phyloP scores from a whole-genome alignment of 257 asterid species.

The Catharanthus roseus region DNA sequence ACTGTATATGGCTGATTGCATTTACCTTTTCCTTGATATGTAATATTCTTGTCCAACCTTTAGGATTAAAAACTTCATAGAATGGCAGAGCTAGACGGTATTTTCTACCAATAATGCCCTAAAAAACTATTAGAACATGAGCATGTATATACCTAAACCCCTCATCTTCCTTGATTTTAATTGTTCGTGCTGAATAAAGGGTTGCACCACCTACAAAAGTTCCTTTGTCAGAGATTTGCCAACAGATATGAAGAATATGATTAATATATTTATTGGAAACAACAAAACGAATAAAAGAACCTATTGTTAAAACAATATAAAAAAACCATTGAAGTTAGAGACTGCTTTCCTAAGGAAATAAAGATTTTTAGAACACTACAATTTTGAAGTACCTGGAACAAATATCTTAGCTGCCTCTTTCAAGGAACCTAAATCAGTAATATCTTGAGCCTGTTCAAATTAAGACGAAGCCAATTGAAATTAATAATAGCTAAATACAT shows the following conservation, averaged over 20 bases:
- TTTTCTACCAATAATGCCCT: slow-evolving; percentile 3
- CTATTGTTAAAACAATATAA: not conserved
- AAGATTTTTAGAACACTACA: slow-evolving; percentile 14
- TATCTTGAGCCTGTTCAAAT: slow-evolving; percentile 73
- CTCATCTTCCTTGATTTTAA: slow-evolving; percentile 85
- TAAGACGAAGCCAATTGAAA: not conserved
- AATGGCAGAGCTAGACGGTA: not conserved
- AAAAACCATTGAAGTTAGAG: not conserved
- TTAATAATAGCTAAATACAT: not conserved
- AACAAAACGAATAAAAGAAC: not conserved
- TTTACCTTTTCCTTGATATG: not conserved
- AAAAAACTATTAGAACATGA: not conserved
- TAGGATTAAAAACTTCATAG: not conserved
- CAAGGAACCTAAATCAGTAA: slow-evolving; percentile 78
- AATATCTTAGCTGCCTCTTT: slow-evolving; percentile 83
- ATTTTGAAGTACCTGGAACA: slow-evolving; percentile 64
- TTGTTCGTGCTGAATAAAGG: slow-evolving; percentile 64
- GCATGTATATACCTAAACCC: slow-evolving; percentile 55
- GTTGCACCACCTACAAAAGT: slow-evolving; percentile 56
- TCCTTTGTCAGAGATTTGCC: slow-evolving; percentile 15
- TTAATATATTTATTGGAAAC: not conserved
- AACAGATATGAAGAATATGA: slow-evolving; percentile 3
- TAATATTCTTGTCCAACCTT: not conserved
- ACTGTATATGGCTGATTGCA: not conserved
- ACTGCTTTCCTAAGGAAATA: not conserved